These are phyloP conservation scores for Podospora pseudoanserina DNA, from an alignment of 495 filamentous ascomycete genomes.

Conservation along the genomic window DNA sequence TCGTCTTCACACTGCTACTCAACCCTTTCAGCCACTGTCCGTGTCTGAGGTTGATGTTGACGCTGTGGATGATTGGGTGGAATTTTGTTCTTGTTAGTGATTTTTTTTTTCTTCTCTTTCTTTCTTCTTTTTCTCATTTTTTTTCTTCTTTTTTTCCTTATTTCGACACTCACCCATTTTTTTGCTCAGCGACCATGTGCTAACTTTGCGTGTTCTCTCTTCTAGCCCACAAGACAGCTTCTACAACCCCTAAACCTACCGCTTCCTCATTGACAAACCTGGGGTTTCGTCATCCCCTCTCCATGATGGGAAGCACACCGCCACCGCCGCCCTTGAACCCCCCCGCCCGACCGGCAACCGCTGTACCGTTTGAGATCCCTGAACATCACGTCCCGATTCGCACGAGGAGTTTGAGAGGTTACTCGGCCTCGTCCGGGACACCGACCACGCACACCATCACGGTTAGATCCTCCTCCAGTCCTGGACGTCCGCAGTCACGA, in stretches of 20 bases:
- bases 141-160: no score
- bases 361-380: constrained; percentile 15
- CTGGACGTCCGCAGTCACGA: constrained; percentile 37
- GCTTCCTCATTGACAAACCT: no score
- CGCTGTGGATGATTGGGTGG: constrained; percentile 6
- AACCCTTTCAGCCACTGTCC: neutral
- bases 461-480: constrained; percentile 28
- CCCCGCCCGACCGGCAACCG: neutral
- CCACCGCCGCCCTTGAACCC: neutral
- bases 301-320: no score
- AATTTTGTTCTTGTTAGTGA: constrained; percentile 19
- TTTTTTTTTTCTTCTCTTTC: neutral
- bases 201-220: constrained; percentile 1
- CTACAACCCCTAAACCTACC: constrained; percentile 7
- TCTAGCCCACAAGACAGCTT: constrained; percentile 4
- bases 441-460: constrained; percentile 32
- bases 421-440: constrained; percentile 36
- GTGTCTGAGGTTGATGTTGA: constrained; percentile 5
- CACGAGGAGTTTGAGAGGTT: neutral
- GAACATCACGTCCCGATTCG: constrained; percentile 22
- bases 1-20: constrained; percentile 1
- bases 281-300: no score
- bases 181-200: neutral
- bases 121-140: neutral
- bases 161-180: no score